phyloP scores from a whole-genome alignment of 2,329 filamentous ascomycete genomes.

The Kalmusia sp. region DNA sequence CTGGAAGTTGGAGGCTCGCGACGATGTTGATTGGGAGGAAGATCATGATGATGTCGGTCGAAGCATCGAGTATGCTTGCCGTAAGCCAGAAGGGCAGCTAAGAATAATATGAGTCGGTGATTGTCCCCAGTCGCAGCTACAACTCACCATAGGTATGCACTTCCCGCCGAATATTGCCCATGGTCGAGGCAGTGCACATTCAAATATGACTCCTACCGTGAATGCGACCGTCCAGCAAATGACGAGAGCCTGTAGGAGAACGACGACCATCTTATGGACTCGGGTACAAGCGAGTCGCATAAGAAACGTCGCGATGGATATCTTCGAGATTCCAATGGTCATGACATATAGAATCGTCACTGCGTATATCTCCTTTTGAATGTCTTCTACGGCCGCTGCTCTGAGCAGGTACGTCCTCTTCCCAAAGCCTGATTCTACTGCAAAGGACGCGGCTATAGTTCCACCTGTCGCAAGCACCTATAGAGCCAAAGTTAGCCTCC shows the following conservation, averaged over 20 bases:
- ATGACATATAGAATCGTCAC: constrained; percentile 32
- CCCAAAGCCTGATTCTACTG: constrained; percentile 27
- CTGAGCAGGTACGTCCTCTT: constrained; percentile 23
- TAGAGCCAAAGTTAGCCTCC: background rate
- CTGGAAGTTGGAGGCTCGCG: constrained; percentile 23
- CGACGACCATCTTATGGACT: constrained; percentile 19
- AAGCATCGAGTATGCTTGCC: constrained; percentile 24
- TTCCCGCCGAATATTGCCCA: constrained; percentile 30
- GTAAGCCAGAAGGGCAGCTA: constrained; percentile 31
- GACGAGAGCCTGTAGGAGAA: constrained; percentile 18
- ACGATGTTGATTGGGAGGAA: constrained; percentile 24
- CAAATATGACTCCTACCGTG: constrained; percentile 25
- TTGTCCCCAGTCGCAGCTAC: background rate
- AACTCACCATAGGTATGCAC: constrained; percentile 32
- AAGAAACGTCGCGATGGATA: constrained; percentile 29
- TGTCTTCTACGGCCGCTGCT: constrained; percentile 8
- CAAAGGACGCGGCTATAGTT: constrained; percentile 28
- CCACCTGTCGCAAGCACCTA: constrained; percentile 26
- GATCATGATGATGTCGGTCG: constrained; percentile 25
- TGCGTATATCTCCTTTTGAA: constrained; percentile 29
- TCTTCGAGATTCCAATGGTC: constrained; percentile 30
- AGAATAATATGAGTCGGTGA: background rate
- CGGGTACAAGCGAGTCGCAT: constrained; percentile 21
- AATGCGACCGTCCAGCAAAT: constrained; percentile 28
- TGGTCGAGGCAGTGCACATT: constrained; percentile 32